Evolutionary conservation across 768 basidiomycete genomes (phyloP).

Genomic region (Hirschioporus abietinus): DNA sequence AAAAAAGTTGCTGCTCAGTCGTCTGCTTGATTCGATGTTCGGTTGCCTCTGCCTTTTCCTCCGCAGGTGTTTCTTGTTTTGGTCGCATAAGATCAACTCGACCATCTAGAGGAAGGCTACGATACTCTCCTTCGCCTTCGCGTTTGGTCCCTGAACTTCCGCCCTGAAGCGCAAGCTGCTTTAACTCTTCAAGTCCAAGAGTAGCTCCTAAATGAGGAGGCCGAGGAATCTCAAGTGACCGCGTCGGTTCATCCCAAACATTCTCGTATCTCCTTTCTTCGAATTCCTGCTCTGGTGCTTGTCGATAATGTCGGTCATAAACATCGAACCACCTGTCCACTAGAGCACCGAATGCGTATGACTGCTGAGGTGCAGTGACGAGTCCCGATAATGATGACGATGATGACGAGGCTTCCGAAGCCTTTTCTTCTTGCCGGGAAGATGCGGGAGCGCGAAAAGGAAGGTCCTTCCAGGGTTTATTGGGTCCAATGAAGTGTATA

Average conservation of each 20-base stretch:
- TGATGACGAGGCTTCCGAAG: conserved; percentile 7
- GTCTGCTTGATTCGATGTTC: background rate
- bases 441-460: conserved; percentile 60
- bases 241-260: conserved; percentile 58
- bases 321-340: conserved; percentile 88
- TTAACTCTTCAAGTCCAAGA: conserved; percentile 61
- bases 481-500: conserved; percentile 92
- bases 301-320: conserved; percentile 83
- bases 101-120: conserved; percentile 79
- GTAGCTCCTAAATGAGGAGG: conserved; percentile 26
- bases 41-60: conserved; percentile 4
- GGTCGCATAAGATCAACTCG: conserved; percentile 84
- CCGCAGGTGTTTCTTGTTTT: conserved; percentile 15
- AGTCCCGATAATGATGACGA: conserved; percentile 5
- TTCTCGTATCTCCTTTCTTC: conserved; percentile 64
- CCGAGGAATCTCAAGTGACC: conserved; percentile 11
- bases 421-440: conserved; percentile 19
- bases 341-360: conserved; percentile 75
- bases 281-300: conserved; percentile 42
- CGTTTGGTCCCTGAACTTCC: conserved; percentile 18
- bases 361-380: conserved; percentile 28
- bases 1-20: background rate
- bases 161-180: conserved; percentile 56
- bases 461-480: conserved; percentile 90
- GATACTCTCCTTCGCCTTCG: conserved; percentile 65